A percentile compares a stretch with the other conserved stretches of the same genome.
Evolutionary conservation across 768 basidiomycete genomes (phyloP).

Genomic region (Rhizopogon sp.): DNA sequence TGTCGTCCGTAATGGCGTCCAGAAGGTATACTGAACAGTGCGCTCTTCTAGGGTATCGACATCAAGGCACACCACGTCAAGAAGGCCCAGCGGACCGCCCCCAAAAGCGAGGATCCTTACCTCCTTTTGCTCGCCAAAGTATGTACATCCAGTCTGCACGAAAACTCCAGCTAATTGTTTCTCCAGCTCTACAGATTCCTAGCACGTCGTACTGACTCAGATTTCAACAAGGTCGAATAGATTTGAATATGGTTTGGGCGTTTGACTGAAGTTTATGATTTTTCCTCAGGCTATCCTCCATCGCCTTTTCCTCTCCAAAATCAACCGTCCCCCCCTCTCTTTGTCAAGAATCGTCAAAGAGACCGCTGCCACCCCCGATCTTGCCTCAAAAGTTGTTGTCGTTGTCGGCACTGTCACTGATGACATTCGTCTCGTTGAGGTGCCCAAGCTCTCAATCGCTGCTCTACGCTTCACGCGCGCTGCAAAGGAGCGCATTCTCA

Average conservation of each 20-base stretch:
- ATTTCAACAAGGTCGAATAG: constrained; percentile 82
- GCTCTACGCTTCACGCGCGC: constrained; percentile 92
- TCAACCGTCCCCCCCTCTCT: constrained; percentile 95
- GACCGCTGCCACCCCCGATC: constrained; percentile 60
- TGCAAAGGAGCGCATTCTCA: constrained; percentile 92
- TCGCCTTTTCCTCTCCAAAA: constrained; percentile 94
- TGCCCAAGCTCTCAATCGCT: constrained; percentile 91
- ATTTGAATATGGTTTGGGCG: constrained; percentile 3
- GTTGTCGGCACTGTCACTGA: constrained; percentile 91
- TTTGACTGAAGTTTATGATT: constrained; percentile 15
- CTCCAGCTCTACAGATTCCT: constrained; percentile 95
- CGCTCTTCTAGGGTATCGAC: constrained; percentile 78
- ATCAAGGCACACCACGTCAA: constrained; percentile 96
- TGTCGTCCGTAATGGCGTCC: constrained; percentile 32
- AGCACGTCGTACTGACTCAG: constrained; percentile 91
- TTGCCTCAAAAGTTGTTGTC: constrained; percentile 80
- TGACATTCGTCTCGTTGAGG: constrained; percentile 78
- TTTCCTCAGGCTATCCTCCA: constrained; percentile 77
- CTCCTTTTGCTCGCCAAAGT: constrained; percentile 98
- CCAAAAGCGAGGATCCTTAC: constrained; percentile 99
- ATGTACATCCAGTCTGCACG: constrained; percentile 16
- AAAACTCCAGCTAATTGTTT: constrained; percentile 4
- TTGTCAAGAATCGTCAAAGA: constrained; percentile 89
- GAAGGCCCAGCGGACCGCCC: constrained; percentile 91
- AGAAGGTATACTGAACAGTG: constrained; percentile 12